Evolutionary conservation across 169 alveolate species (phyloP).

Genomic region (Babesia gibsoni): DNA sequence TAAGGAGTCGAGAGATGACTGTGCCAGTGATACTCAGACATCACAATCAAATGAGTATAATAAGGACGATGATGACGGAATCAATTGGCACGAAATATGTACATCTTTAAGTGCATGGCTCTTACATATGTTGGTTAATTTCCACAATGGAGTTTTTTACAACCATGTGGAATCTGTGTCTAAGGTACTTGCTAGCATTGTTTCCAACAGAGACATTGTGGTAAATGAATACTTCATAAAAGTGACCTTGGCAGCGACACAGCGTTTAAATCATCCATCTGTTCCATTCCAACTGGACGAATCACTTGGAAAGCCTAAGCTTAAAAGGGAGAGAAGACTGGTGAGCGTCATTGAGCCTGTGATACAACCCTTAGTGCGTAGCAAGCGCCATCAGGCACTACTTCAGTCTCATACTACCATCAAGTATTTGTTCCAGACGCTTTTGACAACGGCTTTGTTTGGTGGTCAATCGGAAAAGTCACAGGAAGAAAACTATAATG

Average conservation of each 20-base stretch:
- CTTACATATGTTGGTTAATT: constrained; percentile 46
- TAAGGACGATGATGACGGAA: background rate
- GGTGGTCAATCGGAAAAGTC: background rate
- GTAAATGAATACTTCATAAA: constrained; percentile 22
- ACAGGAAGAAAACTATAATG: constrained; percentile 21
- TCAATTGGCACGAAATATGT: constrained; percentile 16
- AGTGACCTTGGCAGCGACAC: constrained; percentile 42
- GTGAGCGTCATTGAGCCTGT: constrained; percentile 14
- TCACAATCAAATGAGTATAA: background rate
- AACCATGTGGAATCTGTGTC: constrained; percentile 42
- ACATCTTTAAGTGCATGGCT: constrained; percentile 50
- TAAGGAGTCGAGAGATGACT: background rate
- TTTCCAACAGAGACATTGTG: constrained; percentile 12
- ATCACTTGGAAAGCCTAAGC: background rate
- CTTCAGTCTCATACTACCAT: constrained; percentile 1
- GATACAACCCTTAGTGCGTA: constrained; percentile 20
- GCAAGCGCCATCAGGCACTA: background rate
- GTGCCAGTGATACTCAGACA: background rate
- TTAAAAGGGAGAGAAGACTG: constrained; percentile 5
- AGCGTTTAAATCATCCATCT: constrained; percentile 32
- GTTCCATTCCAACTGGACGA: constrained; percentile 31
- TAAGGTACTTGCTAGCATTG: constrained; percentile 40
- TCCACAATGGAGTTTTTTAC: constrained; percentile 36
- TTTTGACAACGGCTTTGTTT: constrained; percentile 27
- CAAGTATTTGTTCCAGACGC: constrained; percentile 27